Conservation (phyloP, 331 rosid species). For the Dryas integrifolia region DNA sequence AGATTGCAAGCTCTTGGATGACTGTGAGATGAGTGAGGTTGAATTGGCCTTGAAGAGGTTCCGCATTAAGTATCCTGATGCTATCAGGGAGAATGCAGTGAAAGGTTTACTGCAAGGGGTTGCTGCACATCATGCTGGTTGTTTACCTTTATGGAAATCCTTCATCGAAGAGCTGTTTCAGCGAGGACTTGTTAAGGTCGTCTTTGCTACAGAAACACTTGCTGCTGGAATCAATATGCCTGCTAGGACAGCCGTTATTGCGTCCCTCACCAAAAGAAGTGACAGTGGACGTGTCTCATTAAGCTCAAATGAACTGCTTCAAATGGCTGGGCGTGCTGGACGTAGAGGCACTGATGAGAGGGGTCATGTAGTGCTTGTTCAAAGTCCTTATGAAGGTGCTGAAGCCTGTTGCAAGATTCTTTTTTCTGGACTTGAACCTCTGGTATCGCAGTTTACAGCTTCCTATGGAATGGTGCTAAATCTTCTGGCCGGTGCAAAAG, state of each 20-base stretch:
- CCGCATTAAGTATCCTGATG: slow-evolving; percentile 85
- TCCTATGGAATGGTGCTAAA: slow-evolving; percentile 97
- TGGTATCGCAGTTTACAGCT: slow-evolving; percentile 93
- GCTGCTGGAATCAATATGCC: slow-evolving; percentile 99
- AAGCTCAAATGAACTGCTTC: slow-evolving; percentile 86
- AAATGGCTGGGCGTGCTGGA: slow-evolving; percentile 99
- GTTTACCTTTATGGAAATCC: slow-evolving; percentile 93
- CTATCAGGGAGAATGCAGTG: slow-evolving; percentile 80
- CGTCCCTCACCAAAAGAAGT: slow-evolving; percentile 84
- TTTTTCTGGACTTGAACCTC: slow-evolving; percentile 87
- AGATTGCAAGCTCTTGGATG: slow-evolving; percentile 74
- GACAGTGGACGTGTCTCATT: slow-evolving; percentile 64
- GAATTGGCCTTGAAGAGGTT: slow-evolving; percentile 84
- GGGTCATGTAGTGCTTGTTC: slow-evolving; percentile 88
- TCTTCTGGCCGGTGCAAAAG: slow-evolving; percentile 85
- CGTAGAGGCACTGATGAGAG: slow-evolving; percentile 86
- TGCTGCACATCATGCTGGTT: slow-evolving; percentile 98
- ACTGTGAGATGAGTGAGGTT: slow-evolving; percentile 79
- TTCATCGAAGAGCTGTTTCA: slow-evolving; percentile 92
- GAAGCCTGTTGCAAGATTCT: slow-evolving; percentile 93
- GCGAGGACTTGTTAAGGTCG: slow-evolving; percentile 92
- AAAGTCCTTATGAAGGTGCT: slow-evolving; percentile 85
- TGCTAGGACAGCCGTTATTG: slow-evolving; percentile 87
- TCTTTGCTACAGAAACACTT: slow-evolving; percentile 94
- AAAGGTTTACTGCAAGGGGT: slow-evolving; percentile 83